Conservation (phyloP, 2,329 filamentous ascomycete species). For the Fusarium pseudoanthophilum region DNA sequence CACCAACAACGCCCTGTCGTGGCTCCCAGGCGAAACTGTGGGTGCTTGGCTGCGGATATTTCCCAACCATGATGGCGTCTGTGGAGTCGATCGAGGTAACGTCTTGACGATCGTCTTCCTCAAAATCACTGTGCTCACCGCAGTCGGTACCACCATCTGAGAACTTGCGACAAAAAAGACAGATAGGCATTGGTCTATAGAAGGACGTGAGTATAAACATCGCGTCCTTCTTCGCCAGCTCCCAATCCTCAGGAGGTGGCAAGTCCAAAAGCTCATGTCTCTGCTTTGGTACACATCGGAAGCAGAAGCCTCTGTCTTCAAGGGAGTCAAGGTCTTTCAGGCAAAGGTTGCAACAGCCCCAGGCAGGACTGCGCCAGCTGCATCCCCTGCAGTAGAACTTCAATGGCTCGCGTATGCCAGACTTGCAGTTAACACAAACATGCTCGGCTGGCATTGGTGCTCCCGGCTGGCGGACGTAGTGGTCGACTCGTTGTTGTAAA, state of each 20-base stretch:
- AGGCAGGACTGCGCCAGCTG: not conserved
- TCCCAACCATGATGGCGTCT: not conserved
- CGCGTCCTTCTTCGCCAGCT: not conserved
- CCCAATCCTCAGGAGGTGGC: not conserved
- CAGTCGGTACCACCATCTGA: not conserved
- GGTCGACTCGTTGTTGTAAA: not conserved
- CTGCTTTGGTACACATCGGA: not conserved
- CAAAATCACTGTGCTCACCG: not conserved
- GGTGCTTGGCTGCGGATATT: not conserved
- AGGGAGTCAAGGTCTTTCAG: not conserved
- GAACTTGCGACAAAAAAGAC: not conserved
- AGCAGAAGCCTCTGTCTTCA: constrained; percentile 2
- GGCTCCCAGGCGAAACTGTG: not conserved
- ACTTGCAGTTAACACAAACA: constrained; percentile 6
- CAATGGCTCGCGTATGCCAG: not conserved
- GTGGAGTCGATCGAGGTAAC: not conserved
- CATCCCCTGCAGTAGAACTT: constrained; percentile 3
- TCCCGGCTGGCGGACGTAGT: not conserved
- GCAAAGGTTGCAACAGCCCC: constrained; percentile 11
- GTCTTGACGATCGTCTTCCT: not conserved
- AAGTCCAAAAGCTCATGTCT: not conserved
- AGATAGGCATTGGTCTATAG: not conserved
- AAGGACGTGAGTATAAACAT: not conserved
- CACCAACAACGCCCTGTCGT: not conserved
- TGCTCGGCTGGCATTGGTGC: not conserved